These are phyloP conservation scores for Teratosphaeria pseudoeucalypti DNA, from an alignment of 2,329 filamentous ascomycete genomes.

Conservation along the genomic window DNA sequence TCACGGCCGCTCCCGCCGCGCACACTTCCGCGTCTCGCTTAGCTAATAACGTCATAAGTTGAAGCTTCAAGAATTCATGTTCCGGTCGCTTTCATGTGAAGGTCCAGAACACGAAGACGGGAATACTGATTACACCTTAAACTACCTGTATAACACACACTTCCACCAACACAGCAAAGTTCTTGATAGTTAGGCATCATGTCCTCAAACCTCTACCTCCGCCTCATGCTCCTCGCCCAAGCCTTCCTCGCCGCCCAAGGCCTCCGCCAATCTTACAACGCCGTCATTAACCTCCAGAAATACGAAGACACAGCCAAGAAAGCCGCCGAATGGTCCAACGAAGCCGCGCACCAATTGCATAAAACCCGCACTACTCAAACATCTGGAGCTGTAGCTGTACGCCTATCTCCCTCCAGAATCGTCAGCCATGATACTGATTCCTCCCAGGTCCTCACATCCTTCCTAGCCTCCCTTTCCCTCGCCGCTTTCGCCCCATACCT, in stretches of 20 bases:
- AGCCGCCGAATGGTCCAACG: constrained; percentile 35
- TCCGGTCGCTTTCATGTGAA: not conserved
- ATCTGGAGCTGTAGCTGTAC: constrained; percentile 30
- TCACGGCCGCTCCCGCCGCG: not conserved
- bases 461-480: constrained; percentile 17
- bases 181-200: not conserved
- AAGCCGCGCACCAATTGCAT: constrained; percentile 32
- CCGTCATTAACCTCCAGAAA: constrained; percentile 34
- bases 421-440: not conserved
- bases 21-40: not conserved
- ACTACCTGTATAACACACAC: not conserved
- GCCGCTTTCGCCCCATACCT: constrained; percentile 10
- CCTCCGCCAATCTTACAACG: constrained; percentile 31
- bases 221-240: constrained; percentile 29
- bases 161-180: not conserved
- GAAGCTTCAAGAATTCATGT: not conserved
- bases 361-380: constrained; percentile 37
- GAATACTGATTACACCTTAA: not conserved
- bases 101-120: not conserved
- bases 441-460: constrained; percentile 19
- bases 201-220: constrained; percentile 9
- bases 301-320: constrained; percentile 38
- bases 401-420: not conserved
- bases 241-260: constrained; percentile 33
- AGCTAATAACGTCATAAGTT: not conserved